Conservation (phyloP, 228 moss, liverwort and hornwort species). For the Sphagnum magellanicum region DNA sequence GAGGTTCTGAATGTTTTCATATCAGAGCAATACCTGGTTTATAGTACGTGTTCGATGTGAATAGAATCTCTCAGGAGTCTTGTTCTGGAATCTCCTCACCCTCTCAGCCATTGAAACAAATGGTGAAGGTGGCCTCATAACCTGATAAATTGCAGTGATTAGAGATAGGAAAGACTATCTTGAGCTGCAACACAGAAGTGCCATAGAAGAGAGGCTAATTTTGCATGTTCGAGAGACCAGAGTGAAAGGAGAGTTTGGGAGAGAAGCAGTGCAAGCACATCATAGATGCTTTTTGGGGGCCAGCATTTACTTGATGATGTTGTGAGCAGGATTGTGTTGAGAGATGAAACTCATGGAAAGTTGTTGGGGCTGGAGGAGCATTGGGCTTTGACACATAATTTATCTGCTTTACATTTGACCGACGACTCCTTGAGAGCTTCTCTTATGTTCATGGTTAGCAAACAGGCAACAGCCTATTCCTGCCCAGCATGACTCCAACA, state of each 20-base stretch:
- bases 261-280: not conserved
- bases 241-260: not conserved
- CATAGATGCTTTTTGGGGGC: not conserved
- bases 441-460: too few species aligned
- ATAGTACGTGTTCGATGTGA: conserved; percentile 10
- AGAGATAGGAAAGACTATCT: too few species aligned
- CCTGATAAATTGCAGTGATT: conserved; percentile 10
- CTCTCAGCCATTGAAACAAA: conserved; percentile 87
- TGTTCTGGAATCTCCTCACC: conserved; percentile 67
- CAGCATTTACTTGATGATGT: conserved; percentile 18
- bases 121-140: conserved; percentile 38
- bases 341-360: conserved; percentile 64
- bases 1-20: too few species aligned
- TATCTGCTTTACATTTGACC: too few species aligned
- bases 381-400: conserved; percentile 20
- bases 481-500: conserved; percentile 22
- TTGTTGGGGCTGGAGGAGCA: conserved; percentile 39
- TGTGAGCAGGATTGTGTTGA: conserved; percentile 64
- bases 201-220: too few species aligned
- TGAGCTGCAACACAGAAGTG: too few species aligned
- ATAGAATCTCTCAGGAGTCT: conserved; percentile 59
- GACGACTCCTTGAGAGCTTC: too few species aligned
- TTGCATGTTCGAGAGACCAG: not conserved
- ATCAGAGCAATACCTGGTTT: conserved; percentile 14
- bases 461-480: not conserved